These are phyloP conservation scores for Dryadomyces quercivorus DNA, from an alignment of 2,329 filamentous ascomycete species.

Conservation along the genomic window DNA sequence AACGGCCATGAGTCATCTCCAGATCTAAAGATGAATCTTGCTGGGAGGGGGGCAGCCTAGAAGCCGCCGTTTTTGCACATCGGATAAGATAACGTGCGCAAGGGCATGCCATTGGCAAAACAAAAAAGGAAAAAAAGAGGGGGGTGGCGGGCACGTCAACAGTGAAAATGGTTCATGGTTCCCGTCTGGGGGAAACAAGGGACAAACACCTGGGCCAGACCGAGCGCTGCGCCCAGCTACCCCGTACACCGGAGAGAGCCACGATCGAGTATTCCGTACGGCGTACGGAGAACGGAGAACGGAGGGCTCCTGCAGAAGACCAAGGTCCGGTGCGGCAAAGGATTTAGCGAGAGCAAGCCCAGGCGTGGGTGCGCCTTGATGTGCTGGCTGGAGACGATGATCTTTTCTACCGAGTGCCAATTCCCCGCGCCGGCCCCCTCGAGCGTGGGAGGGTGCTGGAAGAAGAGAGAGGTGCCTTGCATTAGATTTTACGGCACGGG, in stretches of 20 bases:
- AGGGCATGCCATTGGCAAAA: not conserved
- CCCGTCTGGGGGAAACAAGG: not conserved
- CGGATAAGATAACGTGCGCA: not conserved
- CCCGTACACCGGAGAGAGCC: too few species aligned
- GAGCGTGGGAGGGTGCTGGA: not conserved
- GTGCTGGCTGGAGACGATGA: not conserved
- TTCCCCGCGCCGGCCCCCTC: not conserved
- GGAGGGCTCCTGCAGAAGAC: not conserved
- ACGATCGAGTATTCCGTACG: not conserved
- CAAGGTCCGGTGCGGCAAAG: not conserved
- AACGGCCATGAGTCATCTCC: too few species aligned
- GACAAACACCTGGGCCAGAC: too few species aligned
- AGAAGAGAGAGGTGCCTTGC: not conserved
- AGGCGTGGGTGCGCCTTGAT: not conserved
- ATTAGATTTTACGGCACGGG: conserved; percentile 1
- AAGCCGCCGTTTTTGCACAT: too few species aligned
- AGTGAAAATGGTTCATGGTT: not conserved
- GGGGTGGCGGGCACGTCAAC: not conserved
- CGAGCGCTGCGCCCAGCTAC: too few species aligned
- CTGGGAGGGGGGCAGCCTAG: too few species aligned
- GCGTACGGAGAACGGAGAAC: not conserved
- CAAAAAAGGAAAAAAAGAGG: not conserved
- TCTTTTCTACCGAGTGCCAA: not conserved
- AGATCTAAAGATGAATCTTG: too few species aligned
- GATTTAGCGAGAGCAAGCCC: not conserved